These are phyloP conservation scores for Apiospora hydei DNA, from an alignment of 2,329 filamentous ascomycete genomes.

Conservation along the genomic window DNA sequence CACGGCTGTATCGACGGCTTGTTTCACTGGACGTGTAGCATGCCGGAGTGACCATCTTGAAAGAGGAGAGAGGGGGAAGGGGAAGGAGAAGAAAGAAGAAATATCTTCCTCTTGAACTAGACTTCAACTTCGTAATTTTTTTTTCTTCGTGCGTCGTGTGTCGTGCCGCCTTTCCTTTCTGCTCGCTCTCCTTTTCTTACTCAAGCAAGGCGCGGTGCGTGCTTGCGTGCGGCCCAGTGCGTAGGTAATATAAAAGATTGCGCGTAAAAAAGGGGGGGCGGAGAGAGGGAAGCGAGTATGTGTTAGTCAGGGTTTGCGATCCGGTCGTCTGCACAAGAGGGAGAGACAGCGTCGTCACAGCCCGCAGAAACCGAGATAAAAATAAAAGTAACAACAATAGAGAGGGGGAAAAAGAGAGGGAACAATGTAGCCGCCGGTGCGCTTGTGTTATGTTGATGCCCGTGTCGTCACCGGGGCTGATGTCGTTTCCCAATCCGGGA, in stretches of 20 bases:
- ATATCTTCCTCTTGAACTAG: not conserved
- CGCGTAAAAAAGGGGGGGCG: conserved; percentile 26
- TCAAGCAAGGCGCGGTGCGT: conserved; percentile 30
- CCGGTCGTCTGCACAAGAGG: not conserved
- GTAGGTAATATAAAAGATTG: conserved; percentile 33
- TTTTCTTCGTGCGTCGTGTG: not conserved
- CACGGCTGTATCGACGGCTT: conserved; percentile 50
- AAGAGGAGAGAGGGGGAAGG: not conserved
- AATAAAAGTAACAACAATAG: conserved; percentile 10
- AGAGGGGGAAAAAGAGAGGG: not conserved
- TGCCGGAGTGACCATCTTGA: conserved; percentile 52
- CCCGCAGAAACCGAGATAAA: not conserved
- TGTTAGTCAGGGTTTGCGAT: not conserved
- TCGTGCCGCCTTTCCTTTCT: not conserved
- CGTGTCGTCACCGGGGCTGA: conserved; percentile 30
- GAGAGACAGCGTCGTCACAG: conserved; percentile 14
- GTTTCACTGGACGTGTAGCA: conserved; percentile 47
- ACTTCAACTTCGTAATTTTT: not conserved
- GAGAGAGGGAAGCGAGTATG: not conserved
- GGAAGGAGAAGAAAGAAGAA: too few species aligned
- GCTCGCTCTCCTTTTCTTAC: conserved; percentile 26
- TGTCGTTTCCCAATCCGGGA: conserved; percentile 36
- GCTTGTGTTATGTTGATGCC: conserved; percentile 24
- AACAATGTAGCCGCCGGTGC: conserved; percentile 26
- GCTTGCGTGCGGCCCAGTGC: conserved; percentile 29